Conservation (phyloP, 768 basidiomycete genomes). For the Lactarius pseudohatsudake region DNA sequence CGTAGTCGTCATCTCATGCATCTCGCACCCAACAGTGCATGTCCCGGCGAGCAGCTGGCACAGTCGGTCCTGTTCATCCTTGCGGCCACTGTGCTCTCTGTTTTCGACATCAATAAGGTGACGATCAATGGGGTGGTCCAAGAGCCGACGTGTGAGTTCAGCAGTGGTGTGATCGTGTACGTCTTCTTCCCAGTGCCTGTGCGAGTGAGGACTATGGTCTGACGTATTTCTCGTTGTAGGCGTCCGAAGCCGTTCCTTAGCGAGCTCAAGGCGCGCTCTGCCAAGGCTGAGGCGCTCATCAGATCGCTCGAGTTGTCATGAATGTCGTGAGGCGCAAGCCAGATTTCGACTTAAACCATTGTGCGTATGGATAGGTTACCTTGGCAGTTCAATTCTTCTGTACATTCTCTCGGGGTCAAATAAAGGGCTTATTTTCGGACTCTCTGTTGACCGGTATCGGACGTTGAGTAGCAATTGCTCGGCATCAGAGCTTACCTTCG, state of each 20-base stretch:
- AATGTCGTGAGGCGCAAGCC: background rate
- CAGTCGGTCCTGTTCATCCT: constrained; percentile 29
- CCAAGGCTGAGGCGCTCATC: constrained; percentile 26
- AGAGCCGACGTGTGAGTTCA: constrained; percentile 24
- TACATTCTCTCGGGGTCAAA: too few relatives aligned
- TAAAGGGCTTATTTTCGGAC: too few relatives aligned
- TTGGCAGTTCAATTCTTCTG: too few relatives aligned
- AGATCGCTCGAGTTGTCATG: constrained; percentile 11
- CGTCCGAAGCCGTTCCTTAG: constrained; percentile 32
- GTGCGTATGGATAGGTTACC: background rate
- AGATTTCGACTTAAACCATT: background rate
- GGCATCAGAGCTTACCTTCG: too few relatives aligned
- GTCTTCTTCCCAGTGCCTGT: background rate
- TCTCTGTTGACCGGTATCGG: too few relatives aligned
- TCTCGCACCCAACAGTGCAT: constrained; percentile 11
- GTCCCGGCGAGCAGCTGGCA: constrained; percentile 29
- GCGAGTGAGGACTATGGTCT: background rate
- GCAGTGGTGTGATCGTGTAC: constrained; percentile 25
- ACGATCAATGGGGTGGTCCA: constrained; percentile 26
- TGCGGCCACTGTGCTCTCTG: constrained; percentile 24
- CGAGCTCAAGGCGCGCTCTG: constrained; percentile 29
- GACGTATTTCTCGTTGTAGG: constrained; percentile 6
- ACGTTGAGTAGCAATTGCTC: too few relatives aligned
- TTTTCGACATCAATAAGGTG: constrained; percentile 28
- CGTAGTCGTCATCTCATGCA: background rate